Percentiles rank a stretch among this genome's conserved stretches.
Conservation (phyloP, 2,329 filamentous ascomycete genomes). For the Neurospora sp. region DNA sequence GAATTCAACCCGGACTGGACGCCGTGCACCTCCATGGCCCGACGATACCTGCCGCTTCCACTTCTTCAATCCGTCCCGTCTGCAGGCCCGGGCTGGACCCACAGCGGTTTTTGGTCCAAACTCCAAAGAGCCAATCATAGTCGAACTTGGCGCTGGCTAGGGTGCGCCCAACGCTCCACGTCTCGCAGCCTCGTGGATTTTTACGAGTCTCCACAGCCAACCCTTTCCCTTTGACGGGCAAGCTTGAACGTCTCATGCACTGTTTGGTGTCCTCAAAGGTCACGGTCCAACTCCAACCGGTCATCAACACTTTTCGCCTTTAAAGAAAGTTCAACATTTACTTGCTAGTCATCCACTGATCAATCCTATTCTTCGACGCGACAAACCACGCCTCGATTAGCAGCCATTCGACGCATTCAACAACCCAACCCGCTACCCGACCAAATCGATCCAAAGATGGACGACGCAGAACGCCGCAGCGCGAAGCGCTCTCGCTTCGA, state of each 20-base stretch:
- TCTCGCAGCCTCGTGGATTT: not conserved
- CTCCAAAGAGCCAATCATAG: not conserved
- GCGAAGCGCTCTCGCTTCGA: constrained; percentile 89
- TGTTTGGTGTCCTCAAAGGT: not conserved
- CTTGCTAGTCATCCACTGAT: not conserved
- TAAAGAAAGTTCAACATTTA: not conserved
- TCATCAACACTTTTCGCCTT: not conserved
- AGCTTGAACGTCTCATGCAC: not conserved
- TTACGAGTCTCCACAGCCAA: not conserved
- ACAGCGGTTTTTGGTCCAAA: not conserved
- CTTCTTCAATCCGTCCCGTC: not conserved
- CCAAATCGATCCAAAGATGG: constrained; percentile 40
- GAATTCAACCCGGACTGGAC: not conserved
- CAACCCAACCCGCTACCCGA: not conserved
- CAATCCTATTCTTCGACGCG: not conserved
- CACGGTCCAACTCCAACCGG: not conserved
- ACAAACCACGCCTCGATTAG: not conserved
- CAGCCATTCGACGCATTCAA: not conserved
- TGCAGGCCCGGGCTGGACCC: not conserved
- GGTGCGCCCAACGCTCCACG: not conserved
- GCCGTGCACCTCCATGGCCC: not conserved
- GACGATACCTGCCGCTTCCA: not conserved
- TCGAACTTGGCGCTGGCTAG: not conserved
- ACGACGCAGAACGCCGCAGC: constrained; percentile 62
- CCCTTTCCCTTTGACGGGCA: not conserved